Base-by-base conservation (phyloP, 345 rosid species). In the Cardamine resedifolia region DNA sequence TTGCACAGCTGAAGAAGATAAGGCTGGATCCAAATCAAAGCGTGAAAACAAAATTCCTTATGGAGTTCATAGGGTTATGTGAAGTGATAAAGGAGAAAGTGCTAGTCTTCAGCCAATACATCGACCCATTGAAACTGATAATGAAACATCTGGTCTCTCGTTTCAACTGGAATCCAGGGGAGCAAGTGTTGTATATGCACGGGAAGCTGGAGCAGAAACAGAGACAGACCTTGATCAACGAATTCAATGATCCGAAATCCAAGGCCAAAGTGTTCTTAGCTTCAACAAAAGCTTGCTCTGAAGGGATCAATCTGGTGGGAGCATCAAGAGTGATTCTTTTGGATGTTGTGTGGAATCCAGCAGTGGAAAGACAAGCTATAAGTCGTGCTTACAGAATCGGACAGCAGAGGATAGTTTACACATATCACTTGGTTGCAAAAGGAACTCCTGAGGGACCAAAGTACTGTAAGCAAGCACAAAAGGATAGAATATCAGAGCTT, bases 361-460 rank as follows among this genome's bases (percentile, higher is more conserved):
- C 91, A 1, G 93, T 89, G 0, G 96, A 83, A 57, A 84, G 88
- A 67, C 97, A 91, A 78, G 97, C 97, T 6, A 84, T 89, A 72
- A 83, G 93, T 68, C 84, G 91, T 1, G 97, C 90, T 9, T 89
- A 87, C 63, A 79, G 96, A 59, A 85, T 89, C 4, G 96, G 97
- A 0, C 96, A 89, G 80, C 59, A 77, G 64, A 59, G 74, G 43
- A 53, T 86, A 20, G 97, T 91, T 0, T 69, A 91, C 68, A 72
- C 84, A 0, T 91, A 89, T 44, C 92, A 86, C 45, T 81, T 91
- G 44, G 77, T 91, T n/a, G 75, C 72, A 3, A 80, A 78, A 1
- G 89, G 81, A n/a, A 85, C 89, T 19, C 74, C 62, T 1, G 96
- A 91, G 58, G 79, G 74, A 47, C 73, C 81, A 5, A 91, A 87